Base-by-base conservation (phyloP, 495 filamentous ascomycete genomes). In the Xylaria acuta region DNA sequence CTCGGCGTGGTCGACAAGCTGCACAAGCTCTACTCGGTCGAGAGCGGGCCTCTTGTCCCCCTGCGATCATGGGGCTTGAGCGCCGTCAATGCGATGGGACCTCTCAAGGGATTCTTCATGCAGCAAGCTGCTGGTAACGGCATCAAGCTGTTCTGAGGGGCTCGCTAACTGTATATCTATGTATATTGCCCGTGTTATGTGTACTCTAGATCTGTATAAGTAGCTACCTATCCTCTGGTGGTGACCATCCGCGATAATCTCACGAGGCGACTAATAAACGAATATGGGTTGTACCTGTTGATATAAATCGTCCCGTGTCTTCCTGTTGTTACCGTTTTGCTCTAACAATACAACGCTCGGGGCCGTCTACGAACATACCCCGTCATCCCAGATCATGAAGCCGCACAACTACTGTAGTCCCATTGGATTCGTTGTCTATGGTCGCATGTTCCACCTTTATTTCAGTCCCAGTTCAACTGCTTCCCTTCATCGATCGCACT, bases 1-100 rank as follows among this genome's bases (percentile, higher is more conserved):
- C 84, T 97, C 1, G 96, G 94, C 12, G 92, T 95, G 25, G 93
- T 94, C 47, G 97, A 99, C 84, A 92, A 97, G 82, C 82, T 99
- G 76, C 93, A 98, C 78, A 97, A 96, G 86, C 81, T 99, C 56
- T 99, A 97, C 77, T 90, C 89, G 45, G 89, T 92, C 3, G 89
- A 88, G 11, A 89, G 86, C 67, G 90, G 91, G 1, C 94, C 94
- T 12, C 81, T 98, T 51, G 92, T 96, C 18, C 90, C 89, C 65
- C 82, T 92, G 68, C 88, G 97, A 64, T 93, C 90, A 74, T 77
- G 93, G 63, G 97, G 97, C 0, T 78, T 99, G 70, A 87, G 86
- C 62, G 87, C 90, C 25, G 90, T 98, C 69, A 90, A 98, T 84
- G 82, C 85, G n/a, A 76, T 97, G 78, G 88, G 90, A 0, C 88